Percentiles rank a stretch among this genome's conserved stretches.
phyloP scores from a whole-genome alignment of 495 filamentous ascomycete genomes.

The Delitschia confertaspora region DNA sequence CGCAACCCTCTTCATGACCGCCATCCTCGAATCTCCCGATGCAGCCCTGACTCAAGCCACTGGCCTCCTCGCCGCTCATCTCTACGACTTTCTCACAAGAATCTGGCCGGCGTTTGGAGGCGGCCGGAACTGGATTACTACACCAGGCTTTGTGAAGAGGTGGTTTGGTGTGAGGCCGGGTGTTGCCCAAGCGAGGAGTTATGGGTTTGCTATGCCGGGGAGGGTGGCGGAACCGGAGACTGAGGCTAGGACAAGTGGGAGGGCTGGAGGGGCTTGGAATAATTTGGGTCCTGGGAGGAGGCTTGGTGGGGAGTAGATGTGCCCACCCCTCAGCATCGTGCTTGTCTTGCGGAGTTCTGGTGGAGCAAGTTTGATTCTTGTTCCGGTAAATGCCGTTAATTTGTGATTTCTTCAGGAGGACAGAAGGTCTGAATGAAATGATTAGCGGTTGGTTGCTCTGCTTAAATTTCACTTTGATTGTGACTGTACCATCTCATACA shows the following conservation, averaged over 20 bases:
- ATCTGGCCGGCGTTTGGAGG: slow-evolving; percentile 78
- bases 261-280: slow-evolving; percentile 46
- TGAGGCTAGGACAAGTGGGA: slow-evolving; percentile 16
- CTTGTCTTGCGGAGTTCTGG: too few relatives aligned
- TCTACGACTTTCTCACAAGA: slow-evolving; percentile 75
- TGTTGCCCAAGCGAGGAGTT: slow-evolving; percentile 38
- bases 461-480: too few relatives aligned
- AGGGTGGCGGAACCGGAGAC: slow-evolving; percentile 26
- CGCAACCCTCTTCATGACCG: slow-evolving; percentile 60
- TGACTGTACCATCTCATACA: too few relatives aligned
- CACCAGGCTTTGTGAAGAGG: slow-evolving; percentile 56
- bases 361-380: too few relatives aligned
- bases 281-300: slow-evolving; percentile 58
- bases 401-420: too few relatives aligned
- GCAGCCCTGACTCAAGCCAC: slow-evolving; percentile 48
- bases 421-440: too few relatives aligned
- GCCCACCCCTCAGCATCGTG: too few relatives aligned
- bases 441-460: too few relatives aligned
- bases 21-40: slow-evolving; percentile 47
- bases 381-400: too few relatives aligned
- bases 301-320: too few relatives aligned
- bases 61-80: slow-evolving; percentile 72
- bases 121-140: slow-evolving; percentile 59
- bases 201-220: slow-evolving; percentile 49
- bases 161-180: slow-evolving; percentile 44